phyloP scores from a whole-genome alignment of 2,329 filamentous ascomycete species.

The Verticillium alfalfae region DNA sequence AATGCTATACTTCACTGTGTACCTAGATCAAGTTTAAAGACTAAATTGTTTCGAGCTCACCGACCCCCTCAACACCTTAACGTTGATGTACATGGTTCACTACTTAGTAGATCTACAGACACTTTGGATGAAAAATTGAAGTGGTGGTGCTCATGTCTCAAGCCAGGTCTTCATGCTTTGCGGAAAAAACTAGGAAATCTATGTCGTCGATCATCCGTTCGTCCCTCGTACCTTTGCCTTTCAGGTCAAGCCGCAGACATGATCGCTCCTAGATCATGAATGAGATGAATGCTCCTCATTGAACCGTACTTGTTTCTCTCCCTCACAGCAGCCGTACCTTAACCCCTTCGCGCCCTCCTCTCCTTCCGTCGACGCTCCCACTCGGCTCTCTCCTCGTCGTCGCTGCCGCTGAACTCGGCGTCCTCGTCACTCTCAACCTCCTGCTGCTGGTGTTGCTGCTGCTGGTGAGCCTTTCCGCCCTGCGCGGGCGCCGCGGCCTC shows the following conservation, averaged over 20 bases:
- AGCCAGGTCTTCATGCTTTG: not conserved
- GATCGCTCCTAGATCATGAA: not conserved
- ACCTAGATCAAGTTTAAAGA: conserved; percentile 23
- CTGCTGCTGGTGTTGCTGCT: conserved; percentile 14
- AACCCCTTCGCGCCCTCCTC: conserved; percentile 22
- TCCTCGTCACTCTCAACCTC: conserved; percentile 38
- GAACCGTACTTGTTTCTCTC: not conserved
- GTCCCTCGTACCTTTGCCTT: not conserved
- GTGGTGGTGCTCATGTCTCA: not conserved
- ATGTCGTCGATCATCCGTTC: not conserved
- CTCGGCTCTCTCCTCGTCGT: conserved; percentile 58
- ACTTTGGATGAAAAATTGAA: not conserved
- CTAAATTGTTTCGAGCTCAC: not conserved
- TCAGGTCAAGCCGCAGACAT: not conserved
- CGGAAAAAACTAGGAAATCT: not conserved
- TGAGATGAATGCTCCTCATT: not conserved
- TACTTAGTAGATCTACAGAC: too few species aligned
- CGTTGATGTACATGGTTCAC: too few species aligned
- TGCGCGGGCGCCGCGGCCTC: conserved; percentile 16
- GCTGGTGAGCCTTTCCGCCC: conserved; percentile 9
- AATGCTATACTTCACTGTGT: not conserved
- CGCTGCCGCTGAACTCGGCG: conserved; percentile 58
- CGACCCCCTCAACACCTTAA: too few species aligned
- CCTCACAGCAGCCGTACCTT: not conserved
- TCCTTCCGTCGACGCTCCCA: conserved; percentile 49